Evolutionary conservation across 164 flowering plant species (phyloP).

Genomic region (Platanus orientalis): DNA sequence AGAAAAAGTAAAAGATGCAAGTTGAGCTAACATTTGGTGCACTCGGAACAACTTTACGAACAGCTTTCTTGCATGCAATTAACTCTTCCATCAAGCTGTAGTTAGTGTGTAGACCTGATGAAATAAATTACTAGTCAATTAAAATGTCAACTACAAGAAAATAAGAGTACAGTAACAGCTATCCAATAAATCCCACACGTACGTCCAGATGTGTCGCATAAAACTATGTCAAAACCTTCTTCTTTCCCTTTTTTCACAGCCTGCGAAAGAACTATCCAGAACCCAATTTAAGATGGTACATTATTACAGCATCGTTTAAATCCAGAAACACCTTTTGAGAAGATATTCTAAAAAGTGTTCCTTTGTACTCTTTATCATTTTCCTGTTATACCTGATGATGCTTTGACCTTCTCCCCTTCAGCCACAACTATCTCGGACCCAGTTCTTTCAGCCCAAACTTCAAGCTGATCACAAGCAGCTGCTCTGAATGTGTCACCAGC

Average conservation of each 20-base stretch:
- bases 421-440: conserved; percentile 87
- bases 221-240: conserved; percentile 71
- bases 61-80: conserved; percentile 82
- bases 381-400: conserved; percentile 69
- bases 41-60: conserved; percentile 68
- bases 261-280: conserved; percentile 85
- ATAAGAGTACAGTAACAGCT: background rate
- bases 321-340: background rate
- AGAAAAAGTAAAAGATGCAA: background rate
- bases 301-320: background rate
- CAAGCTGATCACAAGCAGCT: conserved; percentile 96
- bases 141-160: conserved; percentile 4
- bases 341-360: background rate
- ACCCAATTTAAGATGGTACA: conserved; percentile 44
- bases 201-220: conserved; percentile 99
- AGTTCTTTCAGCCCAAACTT: conserved; percentile 94
- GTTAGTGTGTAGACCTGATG: conserved; percentile 88
- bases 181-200: conserved; percentile 26
- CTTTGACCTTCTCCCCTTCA: conserved; percentile 76
- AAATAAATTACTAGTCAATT: conserved; percentile 9
- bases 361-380: conserved; percentile 1
- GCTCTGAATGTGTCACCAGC: conserved; percentile 99
- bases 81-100: conserved; percentile 94
- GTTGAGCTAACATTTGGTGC: conserved; percentile 78
- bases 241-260: conserved; percentile 91